phyloP scores from a whole-genome alignment of 495 filamentous ascomycete genomes.

The Talaromyces borbonicus region DNA sequence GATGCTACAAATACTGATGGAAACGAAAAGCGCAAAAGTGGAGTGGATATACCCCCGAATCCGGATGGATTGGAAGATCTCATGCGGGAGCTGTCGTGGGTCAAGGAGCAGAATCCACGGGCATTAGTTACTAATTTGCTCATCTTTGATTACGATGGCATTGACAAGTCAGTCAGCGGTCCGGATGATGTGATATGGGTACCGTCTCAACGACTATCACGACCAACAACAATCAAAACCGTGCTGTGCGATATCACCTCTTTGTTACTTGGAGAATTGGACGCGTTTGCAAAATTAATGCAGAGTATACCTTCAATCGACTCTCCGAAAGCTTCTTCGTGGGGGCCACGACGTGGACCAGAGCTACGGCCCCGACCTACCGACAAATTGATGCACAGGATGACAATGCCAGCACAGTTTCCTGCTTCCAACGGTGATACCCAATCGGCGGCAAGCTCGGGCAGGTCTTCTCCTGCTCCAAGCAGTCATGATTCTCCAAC shows the following conservation, averaged over 20 bases:
- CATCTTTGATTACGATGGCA: conserved; percentile 58
- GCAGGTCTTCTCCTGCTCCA: conserved; percentile 33
- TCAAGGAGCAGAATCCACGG: conserved; percentile 56
- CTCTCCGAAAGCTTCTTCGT: conserved; percentile 50
- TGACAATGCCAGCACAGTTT: conserved; percentile 68
- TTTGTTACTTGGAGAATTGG: conserved; percentile 75
- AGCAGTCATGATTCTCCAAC: conserved; percentile 49
- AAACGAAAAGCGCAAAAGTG: neutral
- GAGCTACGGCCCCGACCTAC: conserved; percentile 36
- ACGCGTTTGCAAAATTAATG: conserved; percentile 71
- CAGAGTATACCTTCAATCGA: conserved; percentile 73
- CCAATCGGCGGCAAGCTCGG: conserved; percentile 43
- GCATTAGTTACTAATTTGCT: conserved; percentile 69
- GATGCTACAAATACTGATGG: conserved; percentile 9
- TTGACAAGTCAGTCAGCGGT: conserved; percentile 31
- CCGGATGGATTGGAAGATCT: conserved; percentile 49
- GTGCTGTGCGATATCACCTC: conserved; percentile 89
- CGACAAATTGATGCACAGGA: conserved; percentile 46
- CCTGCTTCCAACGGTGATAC: conserved; percentile 41
- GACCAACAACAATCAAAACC: conserved; percentile 86
- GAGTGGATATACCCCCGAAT: conserved; percentile 14
- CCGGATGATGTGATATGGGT: conserved; percentile 54
- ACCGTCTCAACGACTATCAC: conserved; percentile 58
- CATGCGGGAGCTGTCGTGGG: conserved; percentile 49
- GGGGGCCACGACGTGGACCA: conserved; percentile 36